Conservation (phyloP, 768 basidiomycete species). For the Fibroporia radiculosa region DNA sequence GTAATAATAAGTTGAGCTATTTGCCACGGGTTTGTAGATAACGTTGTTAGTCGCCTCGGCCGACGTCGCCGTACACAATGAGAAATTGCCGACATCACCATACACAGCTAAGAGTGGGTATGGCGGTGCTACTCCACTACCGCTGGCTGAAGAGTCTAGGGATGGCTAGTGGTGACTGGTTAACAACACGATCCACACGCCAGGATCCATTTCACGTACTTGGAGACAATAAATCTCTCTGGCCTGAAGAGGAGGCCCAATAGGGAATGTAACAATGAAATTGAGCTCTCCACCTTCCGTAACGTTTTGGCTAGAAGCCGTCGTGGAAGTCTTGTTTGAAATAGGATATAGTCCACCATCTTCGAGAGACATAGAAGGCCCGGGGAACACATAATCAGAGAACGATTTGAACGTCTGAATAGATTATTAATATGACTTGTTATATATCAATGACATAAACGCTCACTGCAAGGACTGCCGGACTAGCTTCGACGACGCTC, state of each 20-base stretch:
- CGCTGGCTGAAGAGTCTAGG: background rate
- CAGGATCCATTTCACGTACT: too few species aligned
- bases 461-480: slow-evolving; percentile 37
- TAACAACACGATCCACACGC: too few species aligned
- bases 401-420: slow-evolving; percentile 39
- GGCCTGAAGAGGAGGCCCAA: too few species aligned
- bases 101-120: background rate
- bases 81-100: background rate
- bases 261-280: background rate
- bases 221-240: too few species aligned
- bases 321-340: background rate
- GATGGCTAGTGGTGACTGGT: background rate
- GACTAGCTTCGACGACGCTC: slow-evolving; percentile 26
- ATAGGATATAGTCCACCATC: background rate
- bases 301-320: background rate
- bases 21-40: background rate
- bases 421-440: background rate
- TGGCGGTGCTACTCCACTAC: background rate
- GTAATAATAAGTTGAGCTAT: background rate
- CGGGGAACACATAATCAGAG: background rate
- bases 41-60: background rate
- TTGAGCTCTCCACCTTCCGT: background rate
- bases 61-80: background rate
- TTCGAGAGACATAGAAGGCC: background rate
- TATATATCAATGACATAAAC: background rate